Evolutionary conservation across 108 stramenopile species (phyloP), one percentile per base, ranked within the genome.

Genomic region (Ochromonas danica): DNA sequence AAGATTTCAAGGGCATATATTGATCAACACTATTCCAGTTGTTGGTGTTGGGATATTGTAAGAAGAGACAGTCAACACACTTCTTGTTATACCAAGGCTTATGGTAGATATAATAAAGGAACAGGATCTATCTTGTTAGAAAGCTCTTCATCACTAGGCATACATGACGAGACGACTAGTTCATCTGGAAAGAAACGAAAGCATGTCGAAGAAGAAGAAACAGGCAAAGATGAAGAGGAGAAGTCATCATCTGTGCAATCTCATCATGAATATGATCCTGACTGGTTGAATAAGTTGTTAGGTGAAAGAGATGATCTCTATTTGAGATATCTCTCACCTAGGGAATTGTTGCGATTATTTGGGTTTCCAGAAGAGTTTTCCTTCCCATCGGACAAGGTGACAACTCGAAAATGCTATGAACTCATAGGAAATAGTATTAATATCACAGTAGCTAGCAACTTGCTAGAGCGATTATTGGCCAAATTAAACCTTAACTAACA

Each of bases 11-110:
- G n/a, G n/a, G n/a, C n/a, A n/a, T n/a, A n/a, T n/a, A n/a, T n/a
- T n/a, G n/a, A n/a, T n/a, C n/a, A n/a, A n/a, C n/a, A n/a, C n/a
- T 85, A 81, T 40, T 82, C 82, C 62, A 88, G 92, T 22, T 80
- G 92, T 0, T 94, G 94, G 94, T 93, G 91, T 63, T 91, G 94
- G 85, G 94, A 95, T 77, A 86, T 94, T 71, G 91, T 91, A 22
- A 88, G 91, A 45, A 89, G 90, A 33, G 0, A 33, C 2, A 70
- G 81, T 41, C 61, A 65, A 57, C 81, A 85, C 22, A 85, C 81
- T 36, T 79, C 90, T 14, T 94, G 94, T 78, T 94, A 94, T 78
- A 95, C 94, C 1, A 87, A 89, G 31, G 89, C 92, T 35, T 95
- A 95, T 83, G 91, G 91, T 0, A 83, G 89, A 36, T 95, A 88